Evolutionary conservation across 176 grass and related monocot genomes (phyloP).

Genomic region (Oryza officinalis): DNA sequence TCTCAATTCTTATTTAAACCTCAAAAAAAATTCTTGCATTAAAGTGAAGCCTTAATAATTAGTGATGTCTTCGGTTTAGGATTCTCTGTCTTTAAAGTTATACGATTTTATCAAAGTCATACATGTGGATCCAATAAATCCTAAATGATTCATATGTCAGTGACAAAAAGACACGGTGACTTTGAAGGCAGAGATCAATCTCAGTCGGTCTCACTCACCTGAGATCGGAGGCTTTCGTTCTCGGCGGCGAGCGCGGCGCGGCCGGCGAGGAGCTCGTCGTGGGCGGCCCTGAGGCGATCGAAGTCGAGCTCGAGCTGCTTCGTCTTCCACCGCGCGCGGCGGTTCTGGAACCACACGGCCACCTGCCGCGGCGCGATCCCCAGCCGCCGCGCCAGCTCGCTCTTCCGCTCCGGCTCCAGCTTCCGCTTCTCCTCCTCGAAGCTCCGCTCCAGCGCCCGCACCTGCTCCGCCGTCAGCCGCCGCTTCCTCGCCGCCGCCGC

Average conservation of each 20-base stretch:
- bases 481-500: constrained; percentile 59
- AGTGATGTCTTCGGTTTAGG: no score
- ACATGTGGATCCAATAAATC: no score
- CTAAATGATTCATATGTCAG: no score
- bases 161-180: no score
- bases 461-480: constrained; percentile 87
- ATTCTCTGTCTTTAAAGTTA: no score
- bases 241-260: constrained; percentile 67
- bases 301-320: constrained; percentile 93
- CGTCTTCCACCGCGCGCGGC: constrained; percentile 83
- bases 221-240: constrained; percentile 66
- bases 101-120: no score
- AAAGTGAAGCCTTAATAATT: no score
- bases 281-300: constrained; percentile 65
- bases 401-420: constrained; percentile 92
- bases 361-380: constrained; percentile 91
- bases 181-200: no score
- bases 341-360: constrained; percentile 99
- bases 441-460: constrained; percentile 63
- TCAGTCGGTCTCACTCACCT: constrained; percentile 50
- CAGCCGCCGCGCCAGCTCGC: constrained; percentile 72
- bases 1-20: neutral
- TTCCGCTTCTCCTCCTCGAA: constrained; percentile 81
- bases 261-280: constrained; percentile 60
- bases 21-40: neutral